Conservation (phyloP, 768 basidiomycete genomes). For the Amanita pallidorosea region DNA sequence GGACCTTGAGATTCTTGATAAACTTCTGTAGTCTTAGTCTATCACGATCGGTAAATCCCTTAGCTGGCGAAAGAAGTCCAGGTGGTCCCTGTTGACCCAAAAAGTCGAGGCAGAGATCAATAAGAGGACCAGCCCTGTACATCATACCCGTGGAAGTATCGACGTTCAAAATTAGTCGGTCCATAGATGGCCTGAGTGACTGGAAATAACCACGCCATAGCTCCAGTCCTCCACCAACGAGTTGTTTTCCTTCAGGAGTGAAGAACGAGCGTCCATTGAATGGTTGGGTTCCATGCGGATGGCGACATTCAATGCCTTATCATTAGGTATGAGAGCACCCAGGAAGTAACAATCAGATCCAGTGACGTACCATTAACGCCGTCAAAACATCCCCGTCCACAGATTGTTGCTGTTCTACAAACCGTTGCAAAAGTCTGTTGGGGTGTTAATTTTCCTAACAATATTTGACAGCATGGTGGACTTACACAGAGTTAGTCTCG, state of each 20-base stretch:
- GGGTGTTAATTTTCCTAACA: not conserved
- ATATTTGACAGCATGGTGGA: not conserved
- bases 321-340: not conserved
- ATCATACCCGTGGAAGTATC: conserved; percentile 72
- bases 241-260: conserved; percentile 38
- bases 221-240: conserved; percentile 51
- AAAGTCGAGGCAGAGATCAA: conserved; percentile 48
- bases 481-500: conserved; percentile 35
- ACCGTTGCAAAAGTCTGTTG: conserved; percentile 49
- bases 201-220: conserved; percentile 81
- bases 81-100: conserved; percentile 19
- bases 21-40: conserved; percentile 30
- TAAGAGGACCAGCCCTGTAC: conserved; percentile 54
- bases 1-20: conserved; percentile 20
- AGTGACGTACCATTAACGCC: conserved; percentile 43
- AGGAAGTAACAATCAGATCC: not conserved
- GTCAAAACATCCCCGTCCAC: conserved; percentile 54
- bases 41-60: conserved; percentile 38
- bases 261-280: conserved; percentile 74
- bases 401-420: conserved; percentile 51
- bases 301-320: conserved; percentile 64
- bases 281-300: conserved; percentile 62
- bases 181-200: conserved; percentile 58
- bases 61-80: conserved; percentile 18
- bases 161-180: conserved; percentile 58